Conservation (phyloP, 2,329 filamentous ascomycete genomes). For the Fusarium oxysporum region DNA sequence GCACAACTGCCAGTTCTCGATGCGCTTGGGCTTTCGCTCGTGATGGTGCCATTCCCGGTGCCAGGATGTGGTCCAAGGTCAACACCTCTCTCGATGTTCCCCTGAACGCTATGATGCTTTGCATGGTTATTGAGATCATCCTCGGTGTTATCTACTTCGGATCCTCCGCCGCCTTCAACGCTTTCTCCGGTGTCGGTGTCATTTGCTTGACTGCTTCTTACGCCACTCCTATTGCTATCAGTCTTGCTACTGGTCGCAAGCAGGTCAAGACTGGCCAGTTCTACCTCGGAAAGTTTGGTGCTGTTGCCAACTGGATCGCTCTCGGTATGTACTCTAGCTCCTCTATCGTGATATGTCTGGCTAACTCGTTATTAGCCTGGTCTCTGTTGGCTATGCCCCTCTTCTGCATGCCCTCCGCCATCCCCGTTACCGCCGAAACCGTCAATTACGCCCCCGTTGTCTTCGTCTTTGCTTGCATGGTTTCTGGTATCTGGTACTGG, state of each 20-base stretch:
- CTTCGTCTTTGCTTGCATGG: constrained; percentile 5
- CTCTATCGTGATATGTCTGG: background rate
- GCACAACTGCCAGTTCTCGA: constrained; percentile 16
- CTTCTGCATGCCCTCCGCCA: constrained; percentile 19
- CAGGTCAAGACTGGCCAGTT: constrained; percentile 8
- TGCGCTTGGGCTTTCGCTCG: constrained; percentile 19
- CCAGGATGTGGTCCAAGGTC: constrained; percentile 7
- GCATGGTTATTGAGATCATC: constrained; percentile 2
- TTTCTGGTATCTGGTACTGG: constrained; percentile 26
- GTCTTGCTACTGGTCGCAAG: background rate
- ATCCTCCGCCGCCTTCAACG: constrained; percentile 12
- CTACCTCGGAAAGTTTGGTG: constrained; percentile 7
- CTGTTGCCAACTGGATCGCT: constrained; percentile 1
- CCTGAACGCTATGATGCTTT: constrained; percentile 16
- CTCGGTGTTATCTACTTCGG: constrained; percentile 23
- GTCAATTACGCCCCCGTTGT: constrained; percentile 25
- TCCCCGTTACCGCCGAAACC: background rate
- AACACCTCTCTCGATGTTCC: constrained; percentile 4
- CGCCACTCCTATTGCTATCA: constrained; percentile 15
- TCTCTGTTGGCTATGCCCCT: constrained; percentile 18
- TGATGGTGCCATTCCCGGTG: constrained; percentile 17
- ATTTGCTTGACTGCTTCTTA: constrained; percentile 14
- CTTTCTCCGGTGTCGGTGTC: constrained; percentile 11
- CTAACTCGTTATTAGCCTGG: background rate
- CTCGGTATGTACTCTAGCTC: background rate